Evolutionary conservation across 371 early-diverging fungal genomes (phyloP).

Genomic region (Mortierella sp.): DNA sequence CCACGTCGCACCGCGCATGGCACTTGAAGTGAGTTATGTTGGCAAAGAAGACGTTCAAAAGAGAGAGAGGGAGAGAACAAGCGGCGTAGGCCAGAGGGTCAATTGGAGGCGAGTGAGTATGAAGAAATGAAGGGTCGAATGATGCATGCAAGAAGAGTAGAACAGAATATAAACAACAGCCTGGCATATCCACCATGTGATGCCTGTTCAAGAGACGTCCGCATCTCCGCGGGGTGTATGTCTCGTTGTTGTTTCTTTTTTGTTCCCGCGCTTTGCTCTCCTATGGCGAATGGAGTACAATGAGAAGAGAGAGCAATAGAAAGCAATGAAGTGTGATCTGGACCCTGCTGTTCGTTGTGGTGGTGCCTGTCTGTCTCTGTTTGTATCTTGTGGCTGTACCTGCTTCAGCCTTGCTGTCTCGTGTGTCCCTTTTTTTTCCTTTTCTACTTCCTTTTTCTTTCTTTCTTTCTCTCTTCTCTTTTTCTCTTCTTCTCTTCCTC

Average conservation of each 20-base stretch:
- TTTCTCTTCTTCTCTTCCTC: neutral
- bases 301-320: neutral
- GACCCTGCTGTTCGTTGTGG: neutral
- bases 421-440: neutral
- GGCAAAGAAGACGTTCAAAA: neutral
- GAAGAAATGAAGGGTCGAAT: neutral
- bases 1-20: neutral
- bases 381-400: neutral
- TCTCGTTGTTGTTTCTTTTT: neutral
- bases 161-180: neutral
- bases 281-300: neutral
- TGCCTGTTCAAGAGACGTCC: neutral
- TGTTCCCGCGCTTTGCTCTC: neutral
- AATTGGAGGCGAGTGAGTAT: neutral
- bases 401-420: neutral
- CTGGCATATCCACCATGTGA: neutral
- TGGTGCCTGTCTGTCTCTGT: neutral
- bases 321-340: neutral
- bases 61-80: neutral
- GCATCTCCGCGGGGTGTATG: neutral
- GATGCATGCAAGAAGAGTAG: neutral
- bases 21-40: neutral
- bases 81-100: neutral
- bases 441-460: slow-evolving; percentile 1
- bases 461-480: neutral